These are phyloP conservation scores for Phytopythium vexans DNA, from an alignment of 352 stramenopile species.

Conservation along the genomic window DNA sequence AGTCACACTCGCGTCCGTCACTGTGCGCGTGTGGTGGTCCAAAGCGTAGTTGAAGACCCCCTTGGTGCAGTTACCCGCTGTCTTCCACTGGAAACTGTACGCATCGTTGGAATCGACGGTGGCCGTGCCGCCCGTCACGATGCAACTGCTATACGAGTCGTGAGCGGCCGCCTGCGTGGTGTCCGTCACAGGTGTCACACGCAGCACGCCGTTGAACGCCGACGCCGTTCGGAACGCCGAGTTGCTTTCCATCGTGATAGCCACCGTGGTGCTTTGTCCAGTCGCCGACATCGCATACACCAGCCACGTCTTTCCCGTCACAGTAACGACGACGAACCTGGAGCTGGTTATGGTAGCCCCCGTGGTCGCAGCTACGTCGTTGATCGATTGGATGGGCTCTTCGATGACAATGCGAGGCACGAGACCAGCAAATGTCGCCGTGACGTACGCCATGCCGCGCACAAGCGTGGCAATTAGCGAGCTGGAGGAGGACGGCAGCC, in stretches of 20 bases:
- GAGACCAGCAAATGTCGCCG: constrained; percentile 45
- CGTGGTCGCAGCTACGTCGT: constrained; percentile 19
- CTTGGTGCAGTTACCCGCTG: constrained; percentile 40
- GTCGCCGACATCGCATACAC: constrained; percentile 38
- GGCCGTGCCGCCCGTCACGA: constrained; percentile 47
- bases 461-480: constrained; percentile 48
- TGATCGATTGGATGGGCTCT: constrained; percentile 54
- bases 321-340: constrained; percentile 48
- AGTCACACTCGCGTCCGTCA: constrained; percentile 36
- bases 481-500: constrained; percentile 15
- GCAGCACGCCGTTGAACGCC: constrained; percentile 41
- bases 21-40: constrained; percentile 51
- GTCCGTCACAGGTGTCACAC: constrained; percentile 37
- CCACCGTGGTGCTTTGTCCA: constrained; percentile 14
- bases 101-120: constrained; percentile 35
- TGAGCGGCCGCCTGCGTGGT: constrained; percentile 42
- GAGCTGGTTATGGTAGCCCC: constrained; percentile 28
- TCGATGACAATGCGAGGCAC: constrained; percentile 49
- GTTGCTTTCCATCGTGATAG: constrained; percentile 39
- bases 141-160: constrained; percentile 60
- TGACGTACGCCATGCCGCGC: constrained; percentile 76
- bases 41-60: constrained; percentile 64
- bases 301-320: constrained; percentile 56
- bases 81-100: constrained; percentile 66
- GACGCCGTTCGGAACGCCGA: constrained; percentile 29